phyloP scores from a whole-genome alignment of 495 filamentous ascomycete species.

The Penicillium samsonianum region DNA sequence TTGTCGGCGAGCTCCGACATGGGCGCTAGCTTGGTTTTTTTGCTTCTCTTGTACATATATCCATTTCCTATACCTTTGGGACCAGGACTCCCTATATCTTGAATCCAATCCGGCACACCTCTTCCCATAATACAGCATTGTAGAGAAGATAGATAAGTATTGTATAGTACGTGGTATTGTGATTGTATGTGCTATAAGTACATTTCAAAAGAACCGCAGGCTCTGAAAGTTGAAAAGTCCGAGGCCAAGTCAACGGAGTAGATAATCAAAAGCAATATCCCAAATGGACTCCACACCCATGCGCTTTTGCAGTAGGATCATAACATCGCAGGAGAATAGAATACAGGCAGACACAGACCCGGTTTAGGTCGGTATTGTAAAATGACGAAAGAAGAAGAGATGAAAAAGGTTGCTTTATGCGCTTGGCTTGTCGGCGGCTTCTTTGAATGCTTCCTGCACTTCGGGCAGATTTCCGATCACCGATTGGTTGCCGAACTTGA shows the following conservation, averaged over 20 bases:
- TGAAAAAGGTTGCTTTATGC: constrained; percentile 22
- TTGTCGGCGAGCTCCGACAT: constrained; percentile 8
- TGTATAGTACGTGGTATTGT: constrained; percentile 13
- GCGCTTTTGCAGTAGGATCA: constrained; percentile 46
- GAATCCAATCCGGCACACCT: not conserved
- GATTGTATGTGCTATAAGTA: constrained; percentile 16
- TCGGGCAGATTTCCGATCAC: constrained; percentile 44
- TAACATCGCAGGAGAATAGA: constrained; percentile 35
- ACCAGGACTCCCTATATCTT: constrained; percentile 2
- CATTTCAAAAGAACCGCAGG: constrained; percentile 15
- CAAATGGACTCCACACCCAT: constrained; percentile 51
- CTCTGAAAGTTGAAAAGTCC: constrained; percentile 14
- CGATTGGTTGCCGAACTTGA: constrained; percentile 63
- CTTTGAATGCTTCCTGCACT: constrained; percentile 48
- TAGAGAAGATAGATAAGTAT: not conserved
- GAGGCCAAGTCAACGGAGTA: constrained; percentile 13
- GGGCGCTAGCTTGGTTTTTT: constrained; percentile 7
- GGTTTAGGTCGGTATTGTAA: constrained; percentile 12
- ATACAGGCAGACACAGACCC: constrained; percentile 29
- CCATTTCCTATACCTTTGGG: constrained; percentile 29
- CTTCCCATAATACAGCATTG: not conserved
- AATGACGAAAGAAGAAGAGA: constrained; percentile 18
- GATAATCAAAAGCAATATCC: constrained; percentile 29
- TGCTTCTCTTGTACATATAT: constrained; percentile 30
- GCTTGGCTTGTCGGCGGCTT: constrained; percentile 38